Evolutionary conservation across 2,329 filamentous ascomycete species (phyloP).

Genomic region (Aspergillus clavatus): DNA sequence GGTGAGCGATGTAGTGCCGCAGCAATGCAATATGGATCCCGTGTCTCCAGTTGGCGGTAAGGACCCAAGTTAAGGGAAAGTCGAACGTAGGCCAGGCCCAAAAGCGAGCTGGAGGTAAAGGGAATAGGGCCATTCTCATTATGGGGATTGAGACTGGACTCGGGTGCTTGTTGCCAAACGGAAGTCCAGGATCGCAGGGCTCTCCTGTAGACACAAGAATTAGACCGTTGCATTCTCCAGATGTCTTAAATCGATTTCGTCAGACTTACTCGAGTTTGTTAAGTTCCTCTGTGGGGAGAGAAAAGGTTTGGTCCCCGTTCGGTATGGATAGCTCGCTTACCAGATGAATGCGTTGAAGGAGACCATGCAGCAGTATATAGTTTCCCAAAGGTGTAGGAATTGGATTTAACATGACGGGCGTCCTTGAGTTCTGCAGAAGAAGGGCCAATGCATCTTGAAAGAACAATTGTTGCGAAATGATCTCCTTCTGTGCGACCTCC

Average conservation of each 20-base stretch:
- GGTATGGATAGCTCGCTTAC: conserved; percentile 31
- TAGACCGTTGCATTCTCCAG: background rate
- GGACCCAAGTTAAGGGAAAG: conserved; percentile 51
- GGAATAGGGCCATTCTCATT: conserved; percentile 32
- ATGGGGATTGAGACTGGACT: conserved; percentile 32
- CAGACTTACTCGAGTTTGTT: conserved; percentile 30
- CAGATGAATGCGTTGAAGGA: conserved; percentile 61
- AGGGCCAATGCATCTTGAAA: conserved; percentile 33
- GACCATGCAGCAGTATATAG: conserved; percentile 66
- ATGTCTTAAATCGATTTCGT: background rate
- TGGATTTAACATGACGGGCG: conserved; percentile 24
- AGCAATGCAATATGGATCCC: conserved; percentile 60
- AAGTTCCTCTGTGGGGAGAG: conserved; percentile 29
- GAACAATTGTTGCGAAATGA: conserved; percentile 26
- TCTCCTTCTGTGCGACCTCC: conserved; percentile 26
- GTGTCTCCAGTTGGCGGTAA: conserved; percentile 59
- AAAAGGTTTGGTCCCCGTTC: conserved; percentile 27
- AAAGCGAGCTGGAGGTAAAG: conserved; percentile 30
- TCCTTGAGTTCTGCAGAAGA: conserved; percentile 28
- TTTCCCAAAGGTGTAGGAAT: conserved; percentile 54
- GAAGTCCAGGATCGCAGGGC: conserved; percentile 34
- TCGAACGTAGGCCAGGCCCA: conserved; percentile 31
- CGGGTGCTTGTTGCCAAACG: conserved; percentile 34
- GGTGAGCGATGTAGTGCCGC: conserved; percentile 57
- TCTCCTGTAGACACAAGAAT: conserved; percentile 17